Evolutionary conservation across 2,329 filamentous ascomycete genomes (phyloP), one percentile per base, ranked within the genome.

Genomic region (Dryadomyces quercivorus): DNA sequence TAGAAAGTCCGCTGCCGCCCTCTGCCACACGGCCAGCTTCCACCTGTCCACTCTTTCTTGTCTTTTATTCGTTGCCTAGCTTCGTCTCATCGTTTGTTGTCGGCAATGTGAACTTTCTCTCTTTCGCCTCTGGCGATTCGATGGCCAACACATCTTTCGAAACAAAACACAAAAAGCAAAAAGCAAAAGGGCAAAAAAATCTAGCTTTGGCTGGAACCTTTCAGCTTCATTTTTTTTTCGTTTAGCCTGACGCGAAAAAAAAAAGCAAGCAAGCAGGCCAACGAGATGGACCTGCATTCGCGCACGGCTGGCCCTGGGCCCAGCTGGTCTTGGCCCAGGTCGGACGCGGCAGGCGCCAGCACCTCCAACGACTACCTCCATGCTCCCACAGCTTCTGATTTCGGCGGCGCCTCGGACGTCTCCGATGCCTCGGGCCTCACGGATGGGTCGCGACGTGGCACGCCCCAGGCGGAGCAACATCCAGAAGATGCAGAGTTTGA

Each of bases 201-300:
- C 26, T 31, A 31, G 36, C 15, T 40, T 40, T 40, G 10, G 9
- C 3, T 15, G 3, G 36, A 40, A 16, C 36, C 36, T 40, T 40
- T 7, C 5, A 40, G 15, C 10, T 40, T 16, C 3, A 13, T 40
- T 40, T 40, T 15, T 40, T 40, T 15, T 40, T 8, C 3, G 4
- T 40, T 40, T 8, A 15, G 10, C 36, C 36, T 40, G 18, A 44
- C 12, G 15, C n/a, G 18, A 44, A n/a, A 44, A 44, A 44, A 44
- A 43, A 13, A 43, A n/a, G 16, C 7, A 43, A 43, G 10, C 5
- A n/a, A 13, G 16, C 12, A 42, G 38, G 12, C 16, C 12, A 13
- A 42, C 5, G 47, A 34, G 3, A 59, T 59, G 57, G 53, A 57
- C 20, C 21, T 52, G 20, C 57, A 48, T 18, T 36, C 51, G n/a